Base-by-base conservation (phyloP, 768 basidiomycete species). In the Amanita molliuscula region DNA sequence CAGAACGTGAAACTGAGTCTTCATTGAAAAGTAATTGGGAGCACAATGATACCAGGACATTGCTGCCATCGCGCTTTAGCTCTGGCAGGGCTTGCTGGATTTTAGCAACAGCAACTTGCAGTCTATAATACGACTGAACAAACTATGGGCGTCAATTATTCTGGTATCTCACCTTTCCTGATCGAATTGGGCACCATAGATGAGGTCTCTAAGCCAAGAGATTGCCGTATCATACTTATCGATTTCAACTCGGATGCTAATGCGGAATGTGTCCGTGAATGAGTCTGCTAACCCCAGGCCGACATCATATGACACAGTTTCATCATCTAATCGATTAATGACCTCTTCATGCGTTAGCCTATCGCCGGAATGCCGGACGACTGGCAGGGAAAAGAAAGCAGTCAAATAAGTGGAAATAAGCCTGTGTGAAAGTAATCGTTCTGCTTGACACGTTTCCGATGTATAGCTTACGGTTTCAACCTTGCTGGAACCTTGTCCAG, bases 21-120 rank as follows among this genome's bases (percentile, higher is more conserved):
- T 82, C 76, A 54, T 78, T 75, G 58, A 78, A 87, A 21, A 91
- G 59, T 23, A 89, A 60, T 52, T 81, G 76, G 15, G 76, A 67
- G 67, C 78, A 82, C 26, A 91, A 67, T 6, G 91, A 84, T 8
- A 74, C 73, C 41, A 92, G 71, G 9, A 98, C 87, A 25, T 78
- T 84, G 59, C 69, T 79, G 10, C 93, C 95, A 60, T 90, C 85
- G 34, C 96, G 79, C 72, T 97, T 98, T 58, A 88, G 70, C 61
- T 92, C 85, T 2, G 96, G 95, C 28, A 99, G 72, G 16, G 82
- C 82, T 62, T 97, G 95, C 38, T 87, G 81, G 20, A 90, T 78
- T 65, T 96, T 97, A 13, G 92, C 90, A 41, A 88, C 72, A 23
- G 80, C 81, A 44, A 98, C 81, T 58, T 84, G 81, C 29, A 99